Evolutionary conservation across 768 basidiomycete species (phyloP), one percentile per base, ranked within the genome.

Genomic region (Trichaptum fuscoviolaceum): DNA sequence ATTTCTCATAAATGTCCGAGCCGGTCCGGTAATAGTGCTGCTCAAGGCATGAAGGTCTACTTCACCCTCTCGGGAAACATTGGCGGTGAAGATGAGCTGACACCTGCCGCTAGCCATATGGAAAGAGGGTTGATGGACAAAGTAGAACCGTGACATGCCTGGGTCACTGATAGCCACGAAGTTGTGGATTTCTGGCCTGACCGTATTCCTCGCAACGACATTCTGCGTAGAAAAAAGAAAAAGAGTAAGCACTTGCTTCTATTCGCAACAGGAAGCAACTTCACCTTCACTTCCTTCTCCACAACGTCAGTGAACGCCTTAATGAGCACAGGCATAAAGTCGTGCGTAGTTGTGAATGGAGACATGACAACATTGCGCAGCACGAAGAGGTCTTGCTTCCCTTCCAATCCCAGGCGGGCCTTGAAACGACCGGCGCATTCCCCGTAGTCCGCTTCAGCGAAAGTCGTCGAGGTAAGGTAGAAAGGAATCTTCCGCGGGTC

Each of bases 161-260:
- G n/a, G n/a, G n/a, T n/a, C n/a, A 3, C 81, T 79, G 35, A 79
- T 79, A 63, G 81, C 67, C 64, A 81, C 65, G 71, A 82, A 82
- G 2, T 64, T 71, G 63, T 80, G 78, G 4, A 69, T 63, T 35
- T 74, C 72, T 0, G 75, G 74, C 8, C 67, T 69, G 65, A 77
- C 70, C n/a, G 70, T 75, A 67, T 80, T 80, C 30, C 79, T 76
- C 26, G 25, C 26, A n/a, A 57, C 23, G 63, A 27, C 35, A 10
- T 64, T 64, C 63, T 64, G 63, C n/a, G n/a, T n/a, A n/a, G n/a
- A n/a, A n/a, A n/a, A n/a, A 57, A 42, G 8, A 64, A 30, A 4
- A 2, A 30, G n/a, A 8, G 26, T 36, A 7, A 64, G 57, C 35
- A 4, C 10, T 3, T 12, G 25, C 52, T 24, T n/a, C 7, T 5